A percentile compares a stretch with the other conserved stretches of the same genome.
phyloP scores from a whole-genome alignment of 345 rosid genomes.

The Pugionium cornutum region DNA sequence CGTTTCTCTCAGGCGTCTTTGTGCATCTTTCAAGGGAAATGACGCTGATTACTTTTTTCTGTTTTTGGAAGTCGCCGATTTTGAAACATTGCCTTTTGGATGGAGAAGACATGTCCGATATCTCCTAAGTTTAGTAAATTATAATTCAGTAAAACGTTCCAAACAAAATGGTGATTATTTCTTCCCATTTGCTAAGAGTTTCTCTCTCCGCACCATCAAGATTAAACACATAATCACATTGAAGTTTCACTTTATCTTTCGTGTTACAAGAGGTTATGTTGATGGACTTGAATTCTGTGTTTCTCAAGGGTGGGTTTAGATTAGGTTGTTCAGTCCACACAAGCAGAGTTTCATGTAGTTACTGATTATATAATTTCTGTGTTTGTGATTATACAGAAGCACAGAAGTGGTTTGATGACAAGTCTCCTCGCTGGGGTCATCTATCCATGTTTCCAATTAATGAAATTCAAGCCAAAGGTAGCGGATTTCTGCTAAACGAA shows the following conservation, averaged over 20 bases:
- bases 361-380: not conserved
- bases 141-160: slow-evolving; percentile 34
- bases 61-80: slow-evolving; percentile 66
- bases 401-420: slow-evolving; percentile 6
- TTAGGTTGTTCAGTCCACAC: too few species aligned
- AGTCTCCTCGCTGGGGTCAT: not conserved
- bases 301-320: too few species aligned
- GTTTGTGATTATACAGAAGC: not conserved
- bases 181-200: not conserved
- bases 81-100: slow-evolving; percentile 57
- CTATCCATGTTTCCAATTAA: too few species aligned
- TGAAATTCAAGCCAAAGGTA: not conserved
- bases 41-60: slow-evolving; percentile 48
- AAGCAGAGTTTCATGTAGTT: too few species aligned
- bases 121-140: slow-evolving; percentile 64
- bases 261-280: too few species aligned
- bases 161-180: slow-evolving; percentile 13
- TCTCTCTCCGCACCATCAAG: not conserved
- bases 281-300: too few species aligned
- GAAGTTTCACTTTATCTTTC: not conserved
- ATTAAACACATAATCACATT: not conserved
- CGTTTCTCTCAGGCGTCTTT: slow-evolving; percentile 52
- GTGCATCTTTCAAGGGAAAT: slow-evolving; percentile 69
- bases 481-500: slow-evolving; percentile 52
- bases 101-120: slow-evolving; percentile 75